These are phyloP conservation scores for Mortierella polycephala DNA, from an alignment of 371 early-diverging fungal species.

Conservation along the genomic window DNA sequence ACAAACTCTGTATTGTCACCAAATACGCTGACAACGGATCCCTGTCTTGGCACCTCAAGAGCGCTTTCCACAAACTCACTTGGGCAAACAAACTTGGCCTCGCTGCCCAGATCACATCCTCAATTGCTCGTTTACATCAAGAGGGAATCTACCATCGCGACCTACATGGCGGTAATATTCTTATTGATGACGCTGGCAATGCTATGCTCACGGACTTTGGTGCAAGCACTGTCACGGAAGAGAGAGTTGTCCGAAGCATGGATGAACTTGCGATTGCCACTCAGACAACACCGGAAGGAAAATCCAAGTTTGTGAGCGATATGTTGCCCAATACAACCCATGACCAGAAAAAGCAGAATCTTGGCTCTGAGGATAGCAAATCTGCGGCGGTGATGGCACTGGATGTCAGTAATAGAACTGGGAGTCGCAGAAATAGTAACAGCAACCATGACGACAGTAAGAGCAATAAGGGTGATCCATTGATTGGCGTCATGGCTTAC, in stretches of 20 bases:
- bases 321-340: constrained; percentile 13
- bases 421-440: constrained; percentile 3
- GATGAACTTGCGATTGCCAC: constrained; percentile 18
- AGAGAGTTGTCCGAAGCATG: constrained; percentile 21
- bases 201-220: constrained; percentile 55
- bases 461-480: too few relatives aligned
- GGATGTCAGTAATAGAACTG: constrained; percentile 5
- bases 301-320: constrained; percentile 37
- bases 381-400: too few relatives aligned
- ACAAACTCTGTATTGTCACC: constrained; percentile 46
- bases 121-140: constrained; percentile 28
- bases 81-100: constrained; percentile 53
- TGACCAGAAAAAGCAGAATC: too few relatives aligned
- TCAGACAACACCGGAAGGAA: not conserved
- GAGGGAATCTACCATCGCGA: constrained; percentile 48
- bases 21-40: constrained; percentile 45
- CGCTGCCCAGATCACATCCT: constrained; percentile 31
- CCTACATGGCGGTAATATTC: constrained; percentile 50
- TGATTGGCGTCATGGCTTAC: constrained; percentile 55
- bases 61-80: constrained; percentile 32
- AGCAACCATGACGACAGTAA: too few relatives aligned
- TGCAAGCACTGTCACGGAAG: constrained; percentile 33
- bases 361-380: too few relatives aligned
- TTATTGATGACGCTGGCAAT: constrained; percentile 44
- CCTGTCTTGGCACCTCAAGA: constrained; percentile 48